A percentile compares a stretch with the other conserved stretches of the same genome.
phyloP scores from a whole-genome alignment of 148 eudicot species.

The Beta vulgaris region DNA sequence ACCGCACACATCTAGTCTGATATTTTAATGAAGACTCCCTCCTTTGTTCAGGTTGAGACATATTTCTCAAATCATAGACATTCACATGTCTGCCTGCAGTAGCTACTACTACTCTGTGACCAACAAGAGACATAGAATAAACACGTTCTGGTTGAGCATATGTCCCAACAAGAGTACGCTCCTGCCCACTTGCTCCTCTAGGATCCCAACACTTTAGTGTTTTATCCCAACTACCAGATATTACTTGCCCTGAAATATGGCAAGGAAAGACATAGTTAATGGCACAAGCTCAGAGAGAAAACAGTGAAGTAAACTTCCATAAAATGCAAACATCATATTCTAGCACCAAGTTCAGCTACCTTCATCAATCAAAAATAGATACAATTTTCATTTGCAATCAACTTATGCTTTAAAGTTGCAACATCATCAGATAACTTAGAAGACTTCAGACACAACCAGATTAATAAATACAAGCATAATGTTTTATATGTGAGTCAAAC shows the following conservation, averaged over 20 bases:
- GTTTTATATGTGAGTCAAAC: neutral
- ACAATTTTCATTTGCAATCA: neutral
- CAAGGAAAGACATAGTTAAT: neutral
- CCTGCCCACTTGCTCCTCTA: constrained; percentile 91
- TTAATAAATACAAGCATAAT: neutral
- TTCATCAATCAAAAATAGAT: neutral
- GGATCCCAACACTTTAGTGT: constrained; percentile 98
- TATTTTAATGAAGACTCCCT: constrained; percentile 92
- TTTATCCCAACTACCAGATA: constrained; percentile 99
- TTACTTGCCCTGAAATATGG: constrained; percentile 68
- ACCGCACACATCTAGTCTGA: constrained; percentile 93
- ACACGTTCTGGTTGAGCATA: constrained; percentile 95
- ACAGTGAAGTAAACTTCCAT: neutral
- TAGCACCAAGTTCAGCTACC: neutral
- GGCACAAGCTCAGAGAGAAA: neutral
- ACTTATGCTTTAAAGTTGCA: neutral
- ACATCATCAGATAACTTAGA: constrained; percentile 1
- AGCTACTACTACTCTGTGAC: constrained; percentile 83
- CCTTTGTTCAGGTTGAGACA: constrained; percentile 96
- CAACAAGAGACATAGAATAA: constrained; percentile 84
- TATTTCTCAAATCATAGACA: constrained; percentile 89
- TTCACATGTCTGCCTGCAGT: constrained; percentile 96
- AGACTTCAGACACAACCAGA: neutral
- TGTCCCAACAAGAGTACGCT: constrained; percentile 84
- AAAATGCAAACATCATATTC: neutral